A percentile compares a stretch with the other conserved stretches of the same genome.
phyloP scores from a whole-genome alignment of 169 alveolate species.

The Eimeria zaria region DNA sequence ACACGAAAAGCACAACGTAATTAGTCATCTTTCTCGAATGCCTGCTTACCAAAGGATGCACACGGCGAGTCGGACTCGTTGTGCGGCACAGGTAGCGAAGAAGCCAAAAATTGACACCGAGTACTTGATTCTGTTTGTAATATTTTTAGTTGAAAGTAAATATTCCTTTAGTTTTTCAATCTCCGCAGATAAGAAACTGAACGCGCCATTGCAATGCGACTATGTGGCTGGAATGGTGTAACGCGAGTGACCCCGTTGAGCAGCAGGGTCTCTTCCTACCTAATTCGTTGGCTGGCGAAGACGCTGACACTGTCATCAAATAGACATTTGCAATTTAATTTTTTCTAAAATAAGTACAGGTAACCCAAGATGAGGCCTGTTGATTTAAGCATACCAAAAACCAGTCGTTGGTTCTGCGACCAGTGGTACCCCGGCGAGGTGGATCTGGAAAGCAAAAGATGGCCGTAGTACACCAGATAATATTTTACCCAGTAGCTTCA shows the following conservation, averaged over 20 bases:
- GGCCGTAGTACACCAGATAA: neutral
- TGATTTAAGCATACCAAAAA: neutral
- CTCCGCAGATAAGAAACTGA: neutral
- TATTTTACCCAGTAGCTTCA: neutral
- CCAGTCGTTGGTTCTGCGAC: neutral
- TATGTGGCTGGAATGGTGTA: neutral
- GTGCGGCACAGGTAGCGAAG: neutral
- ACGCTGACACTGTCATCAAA: neutral
- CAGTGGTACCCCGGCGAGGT: neutral
- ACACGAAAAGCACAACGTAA: neutral
- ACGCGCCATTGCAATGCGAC: neutral
- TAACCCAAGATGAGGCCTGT: neutral
- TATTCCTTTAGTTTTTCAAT: neutral
- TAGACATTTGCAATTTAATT: neutral
- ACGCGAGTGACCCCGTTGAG: neutral
- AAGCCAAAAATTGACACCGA: neutral
- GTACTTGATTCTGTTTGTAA: neutral
- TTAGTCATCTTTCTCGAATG: neutral
- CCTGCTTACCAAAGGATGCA: neutral
- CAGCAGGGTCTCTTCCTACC: neutral
- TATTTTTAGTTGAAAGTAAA: neutral
- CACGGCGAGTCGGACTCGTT: constrained; percentile 2
- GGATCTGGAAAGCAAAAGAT: neutral
- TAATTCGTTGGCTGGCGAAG: neutral
- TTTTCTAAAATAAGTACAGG: neutral